Evolutionary conservation across 1,284 basidiomycete genomes (phyloP).

Genomic region (Irpex rosettiformis): DNA sequence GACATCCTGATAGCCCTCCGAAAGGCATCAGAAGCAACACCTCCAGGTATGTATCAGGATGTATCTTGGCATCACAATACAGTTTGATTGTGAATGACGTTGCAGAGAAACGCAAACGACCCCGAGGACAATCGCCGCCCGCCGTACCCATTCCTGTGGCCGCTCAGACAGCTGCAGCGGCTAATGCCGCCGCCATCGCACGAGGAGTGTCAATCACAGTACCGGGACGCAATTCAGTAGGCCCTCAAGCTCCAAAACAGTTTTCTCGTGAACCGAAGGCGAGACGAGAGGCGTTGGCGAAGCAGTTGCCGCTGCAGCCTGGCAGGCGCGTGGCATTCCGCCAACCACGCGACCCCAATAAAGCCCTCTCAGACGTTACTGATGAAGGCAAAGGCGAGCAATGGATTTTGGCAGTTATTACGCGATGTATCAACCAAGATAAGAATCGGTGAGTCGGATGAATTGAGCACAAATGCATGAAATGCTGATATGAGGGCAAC

Average conservation of each 20-base stretch:
- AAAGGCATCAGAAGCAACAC: conserved; percentile 57
- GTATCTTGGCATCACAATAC: too few species aligned
- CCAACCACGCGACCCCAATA: conserved; percentile 46
- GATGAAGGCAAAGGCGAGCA: conserved; percentile 58
- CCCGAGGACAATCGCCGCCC: conserved; percentile 63
- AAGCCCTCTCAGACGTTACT: conserved; percentile 40
- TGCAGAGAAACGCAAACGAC: conserved; percentile 74
- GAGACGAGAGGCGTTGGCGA: conserved; percentile 55
- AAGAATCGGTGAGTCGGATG: conserved; percentile 49
- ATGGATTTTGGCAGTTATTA: conserved; percentile 79
- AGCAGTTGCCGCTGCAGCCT: conserved; percentile 63
- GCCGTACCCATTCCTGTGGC: conserved; percentile 37
- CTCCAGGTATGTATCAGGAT: conserved; percentile 48
- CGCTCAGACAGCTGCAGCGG: conserved; percentile 23
- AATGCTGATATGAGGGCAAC: neutral
- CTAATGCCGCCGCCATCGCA: conserved; percentile 21
- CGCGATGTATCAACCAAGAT: conserved; percentile 62
- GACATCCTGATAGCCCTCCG: conserved; percentile 67
- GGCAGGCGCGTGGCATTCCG: conserved; percentile 78
- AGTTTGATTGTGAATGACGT: neutral
- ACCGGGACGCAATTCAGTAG: conserved; percentile 54
- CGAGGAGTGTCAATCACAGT: conserved; percentile 51
- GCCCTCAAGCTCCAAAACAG: conserved; percentile 46
- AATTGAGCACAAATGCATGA: neutral
- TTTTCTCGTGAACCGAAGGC: conserved; percentile 66